A percentile compares a stretch with the other conserved stretches of the same genome.
Conservation (phyloP, 331 rosid species). For the Dryas integrifolia region DNA sequence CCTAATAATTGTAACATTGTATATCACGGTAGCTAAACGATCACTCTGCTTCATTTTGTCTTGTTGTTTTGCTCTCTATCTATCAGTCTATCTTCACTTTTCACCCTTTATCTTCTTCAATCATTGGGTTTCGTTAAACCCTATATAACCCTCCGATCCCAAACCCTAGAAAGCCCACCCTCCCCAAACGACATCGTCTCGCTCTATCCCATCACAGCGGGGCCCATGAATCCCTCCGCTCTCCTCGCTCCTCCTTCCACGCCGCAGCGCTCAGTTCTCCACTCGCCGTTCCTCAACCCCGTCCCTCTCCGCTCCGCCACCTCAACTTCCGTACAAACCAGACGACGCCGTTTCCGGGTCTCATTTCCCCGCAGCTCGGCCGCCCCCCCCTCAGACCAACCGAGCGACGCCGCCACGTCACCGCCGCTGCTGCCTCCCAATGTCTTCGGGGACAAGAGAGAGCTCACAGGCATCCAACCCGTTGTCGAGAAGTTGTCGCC, state of each 20-base stretch:
- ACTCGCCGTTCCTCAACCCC: conserved; percentile 44
- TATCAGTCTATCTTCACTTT: neutral
- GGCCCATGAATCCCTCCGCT: conserved; percentile 69
- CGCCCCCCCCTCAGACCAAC: conserved; percentile 32
- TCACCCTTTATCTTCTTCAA: conserved; percentile 15
- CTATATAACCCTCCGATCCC: conserved; percentile 31
- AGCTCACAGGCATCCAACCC: conserved; percentile 71
- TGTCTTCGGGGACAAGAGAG: conserved; percentile 47
- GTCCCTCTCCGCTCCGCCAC: conserved; percentile 34
- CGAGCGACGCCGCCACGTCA: conserved; percentile 23
- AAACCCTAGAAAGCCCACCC: neutral
- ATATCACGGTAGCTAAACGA: neutral
- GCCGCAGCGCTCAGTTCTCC: conserved; percentile 33
- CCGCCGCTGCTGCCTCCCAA: conserved; percentile 21
- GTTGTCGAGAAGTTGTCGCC: conserved; percentile 63
- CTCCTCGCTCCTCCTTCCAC: conserved; percentile 43
- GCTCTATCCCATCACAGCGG: neutral
- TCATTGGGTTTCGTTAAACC: conserved; percentile 41
- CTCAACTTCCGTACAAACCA: conserved; percentile 14
- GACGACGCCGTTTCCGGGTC: conserved; percentile 66
- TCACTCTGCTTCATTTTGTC: neutral
- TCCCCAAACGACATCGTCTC: conserved; percentile 42
- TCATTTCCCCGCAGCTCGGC: conserved; percentile 55
- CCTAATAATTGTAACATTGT: neutral
- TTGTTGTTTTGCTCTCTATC: neutral